Conservation (phyloP, 2,329 filamentous ascomycete species). For the Aspergillus sp. region DNA sequence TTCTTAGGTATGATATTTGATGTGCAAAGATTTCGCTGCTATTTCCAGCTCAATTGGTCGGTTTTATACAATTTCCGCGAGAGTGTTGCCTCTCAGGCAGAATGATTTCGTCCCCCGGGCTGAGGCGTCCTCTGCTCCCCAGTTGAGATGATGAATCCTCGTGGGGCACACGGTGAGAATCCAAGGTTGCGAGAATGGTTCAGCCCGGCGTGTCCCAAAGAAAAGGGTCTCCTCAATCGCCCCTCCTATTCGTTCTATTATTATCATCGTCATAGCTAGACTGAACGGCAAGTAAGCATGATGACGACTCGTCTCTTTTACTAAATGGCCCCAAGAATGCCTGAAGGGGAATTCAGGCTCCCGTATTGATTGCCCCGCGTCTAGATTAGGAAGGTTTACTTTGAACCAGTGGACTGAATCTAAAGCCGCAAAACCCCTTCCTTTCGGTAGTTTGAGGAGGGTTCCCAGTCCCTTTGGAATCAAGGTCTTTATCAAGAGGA, state of each 20-base stretch:
- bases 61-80: constrained; percentile 4
- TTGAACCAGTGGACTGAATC: background rate
- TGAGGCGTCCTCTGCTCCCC: constrained; percentile 14
- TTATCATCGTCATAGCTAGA: constrained; percentile 9
- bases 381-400: constrained; percentile 3
- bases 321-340: background rate
- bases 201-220: constrained; percentile 23
- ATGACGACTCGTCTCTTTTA: constrained; percentile 10
- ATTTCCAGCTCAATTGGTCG: background rate
- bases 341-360: constrained; percentile 19
- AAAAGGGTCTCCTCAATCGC: constrained; percentile 17
- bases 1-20: background rate
- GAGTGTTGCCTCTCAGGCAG: constrained; percentile 24
- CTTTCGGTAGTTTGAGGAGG: background rate
- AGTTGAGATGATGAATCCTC: constrained; percentile 27
- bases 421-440: background rate
- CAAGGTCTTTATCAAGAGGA: too few relatives aligned
- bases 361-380: constrained; percentile 18
- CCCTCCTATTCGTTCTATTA: constrained; percentile 13
- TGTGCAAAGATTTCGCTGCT: background rate
- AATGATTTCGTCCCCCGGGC: constrained; percentile 18
- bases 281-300: background rate
- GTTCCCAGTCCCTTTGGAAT: background rate
- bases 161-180: constrained; percentile 27
- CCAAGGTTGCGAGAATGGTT: constrained; percentile 24